A percentile compares a stretch with the other conserved stretches of the same genome.
Conservation (phyloP, 108 stramenopile genomes). For the Skeletonema grethae region DNA sequence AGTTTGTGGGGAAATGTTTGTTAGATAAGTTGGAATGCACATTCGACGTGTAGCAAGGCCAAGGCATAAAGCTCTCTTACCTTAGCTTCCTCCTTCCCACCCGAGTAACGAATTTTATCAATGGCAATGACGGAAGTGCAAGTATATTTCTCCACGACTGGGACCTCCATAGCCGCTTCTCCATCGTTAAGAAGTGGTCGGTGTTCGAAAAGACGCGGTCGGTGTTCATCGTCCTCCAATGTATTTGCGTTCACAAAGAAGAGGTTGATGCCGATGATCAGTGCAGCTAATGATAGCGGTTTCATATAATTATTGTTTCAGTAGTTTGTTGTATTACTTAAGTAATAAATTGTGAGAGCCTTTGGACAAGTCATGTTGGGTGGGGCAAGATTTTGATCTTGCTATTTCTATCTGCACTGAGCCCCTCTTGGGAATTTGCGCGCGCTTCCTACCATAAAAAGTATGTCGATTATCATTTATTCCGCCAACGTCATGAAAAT, state of each 20-base stretch:
- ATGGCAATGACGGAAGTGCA: neutral
- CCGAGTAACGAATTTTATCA: neutral
- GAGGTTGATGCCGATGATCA: neutral
- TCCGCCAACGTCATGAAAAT: no score
- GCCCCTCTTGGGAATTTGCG: no score
- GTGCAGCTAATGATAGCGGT: neutral
- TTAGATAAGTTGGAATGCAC: neutral
- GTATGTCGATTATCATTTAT: no score
- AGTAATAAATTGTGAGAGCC: neutral
- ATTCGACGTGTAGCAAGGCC: neutral
- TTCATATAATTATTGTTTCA: neutral
- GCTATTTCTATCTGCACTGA: neutral
- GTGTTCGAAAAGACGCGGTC: neutral
- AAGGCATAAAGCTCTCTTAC: neutral
- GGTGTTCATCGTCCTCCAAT: no score
- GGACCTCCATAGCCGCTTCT: neutral
- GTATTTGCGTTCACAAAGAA: neutral
- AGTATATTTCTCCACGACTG: neutral
- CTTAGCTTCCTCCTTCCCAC: neutral
- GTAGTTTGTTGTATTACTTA: neutral
- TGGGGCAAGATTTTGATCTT: neutral
- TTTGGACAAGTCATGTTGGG: neutral
- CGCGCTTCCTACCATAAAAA: no score
- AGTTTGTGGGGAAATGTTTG: neutral
- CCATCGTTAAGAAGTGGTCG: neutral